Evolutionary conservation across 768 basidiomycete genomes (phyloP).

Genomic region (Amanita phalloides): DNA sequence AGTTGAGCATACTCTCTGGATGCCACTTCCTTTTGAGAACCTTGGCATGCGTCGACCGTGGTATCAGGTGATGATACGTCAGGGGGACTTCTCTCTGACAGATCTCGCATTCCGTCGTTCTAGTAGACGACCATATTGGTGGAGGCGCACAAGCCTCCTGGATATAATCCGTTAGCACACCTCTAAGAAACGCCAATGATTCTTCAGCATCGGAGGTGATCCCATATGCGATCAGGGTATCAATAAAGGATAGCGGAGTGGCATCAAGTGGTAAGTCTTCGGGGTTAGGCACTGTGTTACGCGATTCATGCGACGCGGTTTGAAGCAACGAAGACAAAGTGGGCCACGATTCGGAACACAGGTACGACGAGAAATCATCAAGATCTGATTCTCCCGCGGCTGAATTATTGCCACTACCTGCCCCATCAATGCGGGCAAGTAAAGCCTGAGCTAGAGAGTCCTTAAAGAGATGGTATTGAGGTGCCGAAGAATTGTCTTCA

Average conservation of each 20-base stretch:
- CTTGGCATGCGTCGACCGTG: conserved; percentile 40
- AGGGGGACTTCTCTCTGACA: conserved; percentile 45
- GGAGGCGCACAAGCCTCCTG: conserved; percentile 36
- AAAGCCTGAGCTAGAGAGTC: conserved; percentile 33
- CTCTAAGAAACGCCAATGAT: conserved; percentile 27
- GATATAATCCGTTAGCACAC: conserved; percentile 30
- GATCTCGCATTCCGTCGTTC: conserved; percentile 46
- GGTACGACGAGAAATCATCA: conserved; percentile 43
- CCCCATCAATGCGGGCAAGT: conserved; percentile 18
- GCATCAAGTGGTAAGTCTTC: conserved; percentile 27
- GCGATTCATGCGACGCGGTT: conserved; percentile 27
- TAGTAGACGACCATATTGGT: conserved; percentile 41
- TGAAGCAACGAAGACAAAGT: conserved; percentile 25
- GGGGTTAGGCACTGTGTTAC: conserved; percentile 17
- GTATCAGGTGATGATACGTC: conserved; percentile 55
- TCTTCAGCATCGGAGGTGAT: conserved; percentile 30
- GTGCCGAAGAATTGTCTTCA: neutral
- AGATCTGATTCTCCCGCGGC: conserved; percentile 22
- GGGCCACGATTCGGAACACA: conserved; percentile 40
- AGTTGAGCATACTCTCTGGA: conserved; percentile 36
- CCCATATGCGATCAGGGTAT: conserved; percentile 41
- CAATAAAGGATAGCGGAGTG: conserved; percentile 30
- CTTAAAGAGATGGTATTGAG: conserved; percentile 27
- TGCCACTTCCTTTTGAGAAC: conserved; percentile 52
- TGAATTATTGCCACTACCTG: conserved; percentile 2